Evolutionary conservation across 106 monocot genomes (phyloP), one percentile per base, ranked within the genome.

Genomic region (Apostasia ramifera): DNA sequence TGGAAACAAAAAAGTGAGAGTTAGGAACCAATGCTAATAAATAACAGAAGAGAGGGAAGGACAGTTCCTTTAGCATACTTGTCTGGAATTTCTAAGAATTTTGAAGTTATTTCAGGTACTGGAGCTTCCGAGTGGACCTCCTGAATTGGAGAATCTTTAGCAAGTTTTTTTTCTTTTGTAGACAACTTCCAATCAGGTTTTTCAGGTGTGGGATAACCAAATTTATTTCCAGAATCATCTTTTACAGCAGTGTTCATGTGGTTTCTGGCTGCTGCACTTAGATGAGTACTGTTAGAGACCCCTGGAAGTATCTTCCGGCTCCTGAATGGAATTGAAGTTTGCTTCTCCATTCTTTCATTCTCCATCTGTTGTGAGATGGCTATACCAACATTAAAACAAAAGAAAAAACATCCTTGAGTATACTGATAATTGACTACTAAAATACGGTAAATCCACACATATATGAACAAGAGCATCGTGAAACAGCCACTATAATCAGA

Each of bases 171-270:
- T 61, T 63, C 79, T 68, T 75, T 82, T 6, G 63, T 67, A 50
- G 65, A n/a, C 3, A 59, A 51, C 54, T 57, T 74, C 59, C 40
- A 63, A 67, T 85, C 82, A 55, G 82, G 78, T 58, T 82, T 88
- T 43, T 85, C 82, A 2, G 82, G 88, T 10, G 88, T 88, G 5
- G 79, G 81, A 50, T 84, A 82, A 59, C 44, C 81, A 55, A 88
- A 5, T 8, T 13, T 57, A 15, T 68, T 66, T 70, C 9, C 59
- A 15, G 66, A 53, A 26, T 74, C 74, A 46, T 77, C 69, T 14
- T 70, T 63, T 15, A 54, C 38, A 37, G 40, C 64, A 54, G 39
- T 7, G 70, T 69, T 45, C 66, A 68, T 37, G 37, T 6, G 77
- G 53, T 70, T 50, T 57, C 43, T 46, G 63, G 38, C 48, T 15